Percentiles rank a stretch among this genome's conserved stretches.
phyloP scores from a whole-genome alignment of 305 asterid genomes.

The Plantago coronopus region DNA sequence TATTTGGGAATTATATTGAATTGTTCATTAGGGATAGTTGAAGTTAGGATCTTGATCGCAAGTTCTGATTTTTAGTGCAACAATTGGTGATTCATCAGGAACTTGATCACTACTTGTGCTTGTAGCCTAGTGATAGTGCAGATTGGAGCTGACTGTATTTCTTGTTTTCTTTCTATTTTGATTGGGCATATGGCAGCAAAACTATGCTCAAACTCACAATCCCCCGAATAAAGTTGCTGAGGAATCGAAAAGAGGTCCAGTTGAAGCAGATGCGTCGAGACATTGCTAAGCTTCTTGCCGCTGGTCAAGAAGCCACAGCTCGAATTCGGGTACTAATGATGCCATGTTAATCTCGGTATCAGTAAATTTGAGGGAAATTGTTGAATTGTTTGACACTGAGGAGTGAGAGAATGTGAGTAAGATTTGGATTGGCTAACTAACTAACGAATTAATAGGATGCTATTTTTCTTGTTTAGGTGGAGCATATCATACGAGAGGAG shows the following conservation, averaged over 20 bases:
- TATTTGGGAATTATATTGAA: no score
- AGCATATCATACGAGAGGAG: slow-evolving; percentile 94
- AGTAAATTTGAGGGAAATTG: neutral
- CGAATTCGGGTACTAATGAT: slow-evolving; percentile 64
- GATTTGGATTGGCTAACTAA: neutral
- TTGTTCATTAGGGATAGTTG: no score
- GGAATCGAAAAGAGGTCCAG: slow-evolving; percentile 93
- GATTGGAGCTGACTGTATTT: slow-evolving; percentile 11
- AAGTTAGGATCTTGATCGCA: no score
- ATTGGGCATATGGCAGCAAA: slow-evolving; percentile 46
- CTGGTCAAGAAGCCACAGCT: slow-evolving; percentile 99
- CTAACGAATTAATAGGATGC: slow-evolving; percentile 6
- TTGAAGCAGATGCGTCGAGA: slow-evolving; percentile 87
- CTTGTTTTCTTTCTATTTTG: slow-evolving; percentile 12
- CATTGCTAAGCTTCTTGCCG: slow-evolving; percentile 88
- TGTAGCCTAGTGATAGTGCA: neutral
- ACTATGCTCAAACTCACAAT: slow-evolving; percentile 78
- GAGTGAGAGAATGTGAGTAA: slow-evolving; percentile 6
- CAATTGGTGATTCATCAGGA: no score
- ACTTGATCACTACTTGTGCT: no score
- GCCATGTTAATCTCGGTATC: neutral
- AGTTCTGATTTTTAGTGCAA: no score
- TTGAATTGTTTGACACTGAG: slow-evolving; percentile 3
- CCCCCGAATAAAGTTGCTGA: slow-evolving; percentile 81
- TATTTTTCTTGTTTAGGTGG: slow-evolving; percentile 49